These are phyloP conservation scores for Arabidopsis suecica DNA, from an alignment of 345 rosid species.

Conservation along the genomic window DNA sequence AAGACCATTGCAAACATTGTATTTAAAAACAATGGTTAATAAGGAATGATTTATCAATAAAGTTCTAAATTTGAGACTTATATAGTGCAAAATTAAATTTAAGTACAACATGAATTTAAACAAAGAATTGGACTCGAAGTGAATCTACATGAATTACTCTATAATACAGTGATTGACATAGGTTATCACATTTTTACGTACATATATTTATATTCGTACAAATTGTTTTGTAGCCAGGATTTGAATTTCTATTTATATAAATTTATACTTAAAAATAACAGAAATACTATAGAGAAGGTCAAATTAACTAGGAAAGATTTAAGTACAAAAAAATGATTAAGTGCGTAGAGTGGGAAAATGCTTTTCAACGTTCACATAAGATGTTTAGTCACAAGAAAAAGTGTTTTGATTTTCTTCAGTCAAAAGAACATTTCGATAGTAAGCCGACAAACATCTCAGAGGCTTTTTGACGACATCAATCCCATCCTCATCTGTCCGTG, in stretches of 20 bases:
- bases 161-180: not conserved
- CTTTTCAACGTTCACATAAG: conserved; percentile 29
- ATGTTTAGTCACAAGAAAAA: conserved; percentile 17
- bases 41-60: too few relatives aligned
- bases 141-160: too few relatives aligned
- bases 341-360: conserved; percentile 13
- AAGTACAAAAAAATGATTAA: conserved; percentile 2
- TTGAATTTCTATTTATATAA: not conserved
- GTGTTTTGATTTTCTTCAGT: conserved; percentile 24
- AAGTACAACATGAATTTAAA: too few relatives aligned
- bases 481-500: conserved; percentile 42
- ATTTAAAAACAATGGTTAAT: too few relatives aligned
- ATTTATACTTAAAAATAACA: too few relatives aligned
- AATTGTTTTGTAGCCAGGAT: not conserved
- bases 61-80: too few relatives aligned
- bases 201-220: not conserved
- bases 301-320: conserved; percentile 6
- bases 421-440: conserved; percentile 41
- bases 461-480: conserved; percentile 39
- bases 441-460: conserved; percentile 43
- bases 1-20: too few relatives aligned
- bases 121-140: too few relatives aligned
- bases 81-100: too few relatives aligned
- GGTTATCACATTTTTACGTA: not conserved
- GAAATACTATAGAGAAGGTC: not conserved